Conservation (phyloP, 192 early-diverging fungal species). For the Coemansia sp. region DNA sequence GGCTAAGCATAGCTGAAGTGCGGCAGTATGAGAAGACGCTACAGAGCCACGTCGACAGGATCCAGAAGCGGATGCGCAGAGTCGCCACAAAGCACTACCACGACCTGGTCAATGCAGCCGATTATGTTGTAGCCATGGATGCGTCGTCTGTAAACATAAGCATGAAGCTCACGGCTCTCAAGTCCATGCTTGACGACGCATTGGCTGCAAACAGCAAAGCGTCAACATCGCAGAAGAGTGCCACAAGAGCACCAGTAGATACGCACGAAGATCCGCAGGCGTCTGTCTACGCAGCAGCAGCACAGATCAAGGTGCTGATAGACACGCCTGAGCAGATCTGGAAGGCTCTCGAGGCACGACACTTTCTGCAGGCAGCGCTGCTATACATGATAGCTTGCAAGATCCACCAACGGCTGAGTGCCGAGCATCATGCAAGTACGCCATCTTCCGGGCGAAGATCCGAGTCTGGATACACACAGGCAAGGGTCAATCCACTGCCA, state of each 20-base stretch:
- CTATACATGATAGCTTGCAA: slow-evolving; percentile 40
- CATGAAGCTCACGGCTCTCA: slow-evolving; percentile 17
- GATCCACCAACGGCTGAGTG: slow-evolving; percentile 28
- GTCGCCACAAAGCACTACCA: slow-evolving; percentile 44
- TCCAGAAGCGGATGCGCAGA: slow-evolving; percentile 35
- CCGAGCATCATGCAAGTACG: neutral
- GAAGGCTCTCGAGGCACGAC: slow-evolving; percentile 33
- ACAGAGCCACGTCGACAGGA: slow-evolving; percentile 27
- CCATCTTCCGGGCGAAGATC: neutral
- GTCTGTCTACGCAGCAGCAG: slow-evolving; percentile 36
- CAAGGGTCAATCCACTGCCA: slow-evolving; percentile 21
- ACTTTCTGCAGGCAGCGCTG: slow-evolving; percentile 43
- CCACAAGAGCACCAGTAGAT: neutral
- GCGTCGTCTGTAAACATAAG: slow-evolving; percentile 21
- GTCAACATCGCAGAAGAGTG: neutral
- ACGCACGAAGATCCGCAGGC: slow-evolving; percentile 5
- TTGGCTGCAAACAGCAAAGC: neutral
- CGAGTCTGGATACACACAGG: neutral
- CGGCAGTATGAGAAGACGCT: slow-evolving; percentile 33
- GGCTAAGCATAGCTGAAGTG: slow-evolving; percentile 40
- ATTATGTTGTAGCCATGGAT: slow-evolving; percentile 45
- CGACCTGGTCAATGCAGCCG: slow-evolving; percentile 47
- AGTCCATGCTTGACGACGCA: slow-evolving; percentile 17
- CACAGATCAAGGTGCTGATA: slow-evolving; percentile 52
- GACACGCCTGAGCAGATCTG: slow-evolving; percentile 51